phyloP scores from a whole-genome alignment of 2,329 filamentous ascomycete genomes.

The Aspergillus vadensis region DNA sequence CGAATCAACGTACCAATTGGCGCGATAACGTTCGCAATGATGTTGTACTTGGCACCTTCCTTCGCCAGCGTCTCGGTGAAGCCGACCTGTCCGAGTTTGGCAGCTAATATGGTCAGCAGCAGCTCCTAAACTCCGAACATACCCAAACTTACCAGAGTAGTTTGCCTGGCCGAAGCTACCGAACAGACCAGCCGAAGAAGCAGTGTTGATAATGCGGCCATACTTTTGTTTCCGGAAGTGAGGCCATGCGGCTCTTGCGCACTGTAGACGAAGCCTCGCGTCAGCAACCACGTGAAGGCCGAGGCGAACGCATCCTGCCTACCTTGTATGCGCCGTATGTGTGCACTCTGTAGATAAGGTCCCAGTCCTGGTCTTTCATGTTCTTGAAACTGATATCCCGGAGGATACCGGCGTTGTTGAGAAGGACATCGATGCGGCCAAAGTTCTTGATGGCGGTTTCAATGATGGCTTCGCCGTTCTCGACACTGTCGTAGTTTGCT shows the following conservation, averaged over 20 bases:
- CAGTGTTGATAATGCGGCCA: conserved; percentile 92
- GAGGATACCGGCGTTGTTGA: conserved; percentile 97
- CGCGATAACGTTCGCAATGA: conserved; percentile 89
- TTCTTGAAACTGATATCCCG: conserved; percentile 98
- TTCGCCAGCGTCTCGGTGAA: conserved; percentile 98
- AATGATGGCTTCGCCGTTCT: conserved; percentile 92
- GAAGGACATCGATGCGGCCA: conserved; percentile 81
- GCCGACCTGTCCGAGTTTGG: conserved; percentile 91
- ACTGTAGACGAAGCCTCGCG: conserved; percentile 48
- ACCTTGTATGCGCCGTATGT: conserved; percentile 89
- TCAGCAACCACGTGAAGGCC: conserved; percentile 15
- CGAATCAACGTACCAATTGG: conserved; percentile 61
- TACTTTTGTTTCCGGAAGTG: conserved; percentile 99
- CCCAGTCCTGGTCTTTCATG: conserved; percentile 97
- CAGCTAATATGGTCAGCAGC: conserved; percentile 57
- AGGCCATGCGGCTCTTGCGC: conserved; percentile 90
- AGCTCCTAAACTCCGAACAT: not conserved
- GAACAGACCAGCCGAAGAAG: conserved; percentile 93
- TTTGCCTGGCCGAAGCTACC: conserved; percentile 95
- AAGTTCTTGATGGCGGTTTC: conserved; percentile 57
- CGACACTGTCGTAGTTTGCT: conserved; percentile 85
- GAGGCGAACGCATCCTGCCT: conserved; percentile 3
- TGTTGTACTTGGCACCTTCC: conserved; percentile 98
- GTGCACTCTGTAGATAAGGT: conserved; percentile 89
- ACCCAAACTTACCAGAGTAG: conserved; percentile 68